phyloP scores from a whole-genome alignment of 2,329 filamentous ascomycete genomes.

The Neonectria neomacrospora region DNA sequence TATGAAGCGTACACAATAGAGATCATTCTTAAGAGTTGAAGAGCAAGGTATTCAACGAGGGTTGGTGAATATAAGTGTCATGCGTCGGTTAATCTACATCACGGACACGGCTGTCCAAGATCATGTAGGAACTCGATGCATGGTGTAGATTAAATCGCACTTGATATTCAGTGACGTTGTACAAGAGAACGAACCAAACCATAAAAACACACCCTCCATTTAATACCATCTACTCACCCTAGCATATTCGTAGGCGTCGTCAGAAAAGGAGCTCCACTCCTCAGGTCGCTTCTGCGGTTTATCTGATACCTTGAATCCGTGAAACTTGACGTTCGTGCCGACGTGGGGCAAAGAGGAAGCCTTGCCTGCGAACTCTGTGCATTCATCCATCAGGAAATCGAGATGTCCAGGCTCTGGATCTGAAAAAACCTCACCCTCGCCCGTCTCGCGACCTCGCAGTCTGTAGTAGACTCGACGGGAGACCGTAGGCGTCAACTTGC shows the following conservation, averaged over 20 bases:
- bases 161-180: no score
- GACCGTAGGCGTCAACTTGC: slow-evolving; percentile 2
- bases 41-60: no score
- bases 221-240: not conserved
- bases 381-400: slow-evolving; percentile 18
- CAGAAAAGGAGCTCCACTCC: not conserved
- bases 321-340: slow-evolving; percentile 16
- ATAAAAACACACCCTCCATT: no score
- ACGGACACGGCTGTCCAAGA: no score
- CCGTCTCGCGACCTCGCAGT: slow-evolving; percentile 20
- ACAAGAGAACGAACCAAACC: no score
- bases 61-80: no score
- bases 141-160: no score
- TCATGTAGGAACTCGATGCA: no score
- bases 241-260: not conserved
- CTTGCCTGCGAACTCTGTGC: slow-evolving; percentile 14
- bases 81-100: no score
- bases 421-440: slow-evolving; percentile 13
- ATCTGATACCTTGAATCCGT: slow-evolving; percentile 23
- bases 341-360: slow-evolving; percentile 9
- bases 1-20: no score
- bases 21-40: no score
- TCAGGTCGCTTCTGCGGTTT: not conserved
- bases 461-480: slow-evolving; percentile 24
- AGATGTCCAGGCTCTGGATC: slow-evolving; percentile 14